Conservation (phyloP, 108 stramenopile species). For the Mayamaea pseudoterrestris region DNA sequence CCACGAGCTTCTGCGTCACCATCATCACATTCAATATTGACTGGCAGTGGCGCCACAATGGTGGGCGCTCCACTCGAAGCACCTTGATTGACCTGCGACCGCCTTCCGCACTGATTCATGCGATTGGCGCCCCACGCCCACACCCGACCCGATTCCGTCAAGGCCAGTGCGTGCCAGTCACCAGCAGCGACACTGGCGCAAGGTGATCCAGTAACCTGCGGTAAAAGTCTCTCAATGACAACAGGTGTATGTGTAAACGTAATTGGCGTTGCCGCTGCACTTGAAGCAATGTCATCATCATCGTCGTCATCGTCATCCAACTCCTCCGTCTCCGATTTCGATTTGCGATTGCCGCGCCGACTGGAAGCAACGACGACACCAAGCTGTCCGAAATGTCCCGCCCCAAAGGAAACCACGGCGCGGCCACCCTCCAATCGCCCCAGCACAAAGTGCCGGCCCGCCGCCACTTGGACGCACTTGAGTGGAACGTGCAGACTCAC, state of each 20-base stretch:
- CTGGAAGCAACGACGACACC: constrained; percentile 38
- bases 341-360: constrained; percentile 3
- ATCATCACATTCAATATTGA: too few relatives aligned
- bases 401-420: constrained; percentile 68
- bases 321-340: not conserved
- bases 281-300: not conserved
- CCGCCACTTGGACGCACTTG: constrained; percentile 34
- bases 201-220: constrained; percentile 47
- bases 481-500: constrained; percentile 18
- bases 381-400: constrained; percentile 82
- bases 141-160: constrained; percentile 40
- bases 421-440: constrained; percentile 41
- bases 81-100: not conserved
- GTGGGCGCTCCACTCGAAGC: constrained; percentile 10
- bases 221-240: constrained; percentile 50
- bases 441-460: constrained; percentile 38
- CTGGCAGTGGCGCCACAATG: constrained; percentile 3
- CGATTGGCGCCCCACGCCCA: constrained; percentile 74
- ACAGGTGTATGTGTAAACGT: constrained; percentile 20
- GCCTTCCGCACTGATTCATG: constrained; percentile 49
- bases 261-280: not conserved
- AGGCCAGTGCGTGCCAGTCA: constrained; percentile 59
- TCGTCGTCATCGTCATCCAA: too few relatives aligned
- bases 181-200: constrained; percentile 52
- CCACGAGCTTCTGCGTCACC: not conserved